These are phyloP conservation scores for Phytophthora europaea DNA, from an alignment of 352 stramenopile species.

Conservation along the genomic window DNA sequence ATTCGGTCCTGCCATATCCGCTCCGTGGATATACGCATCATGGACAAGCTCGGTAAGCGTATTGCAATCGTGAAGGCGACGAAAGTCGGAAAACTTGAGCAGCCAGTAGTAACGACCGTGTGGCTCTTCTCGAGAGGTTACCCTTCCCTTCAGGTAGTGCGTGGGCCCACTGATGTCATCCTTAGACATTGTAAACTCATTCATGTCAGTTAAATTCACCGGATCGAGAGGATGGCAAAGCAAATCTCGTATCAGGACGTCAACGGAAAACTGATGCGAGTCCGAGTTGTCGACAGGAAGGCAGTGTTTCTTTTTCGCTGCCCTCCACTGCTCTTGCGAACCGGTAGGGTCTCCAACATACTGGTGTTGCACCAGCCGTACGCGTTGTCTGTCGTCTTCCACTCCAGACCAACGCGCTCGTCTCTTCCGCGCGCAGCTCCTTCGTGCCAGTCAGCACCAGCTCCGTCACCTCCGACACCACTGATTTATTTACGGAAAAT, in stretches of 20 bases:
- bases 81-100: background rate
- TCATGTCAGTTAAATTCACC: background rate
- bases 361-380: conserved; percentile 43
- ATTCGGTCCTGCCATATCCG: background rate
- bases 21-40: background rate
- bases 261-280: background rate
- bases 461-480: conserved; percentile 82
- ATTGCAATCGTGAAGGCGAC: background rate
- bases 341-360: too few species aligned
- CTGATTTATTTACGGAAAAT: conserved; percentile 60
- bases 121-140: background rate
- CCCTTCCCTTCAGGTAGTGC: background rate
- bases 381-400: conserved; percentile 50
- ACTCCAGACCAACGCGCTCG: conserved; percentile 36
- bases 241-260: background rate
- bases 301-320: background rate
- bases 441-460: conserved; percentile 88
- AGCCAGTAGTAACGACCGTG: background rate
- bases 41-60: background rate
- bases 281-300: background rate
- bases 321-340: background rate
- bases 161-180: background rate
- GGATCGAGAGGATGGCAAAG: background rate
- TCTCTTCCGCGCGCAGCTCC: conserved; percentile 60
- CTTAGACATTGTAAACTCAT: background rate